Percentiles rank a stretch among this genome's conserved stretches.
Conservation (phyloP, 768 basidiomycete species). For the Boletus bicolor region DNA sequence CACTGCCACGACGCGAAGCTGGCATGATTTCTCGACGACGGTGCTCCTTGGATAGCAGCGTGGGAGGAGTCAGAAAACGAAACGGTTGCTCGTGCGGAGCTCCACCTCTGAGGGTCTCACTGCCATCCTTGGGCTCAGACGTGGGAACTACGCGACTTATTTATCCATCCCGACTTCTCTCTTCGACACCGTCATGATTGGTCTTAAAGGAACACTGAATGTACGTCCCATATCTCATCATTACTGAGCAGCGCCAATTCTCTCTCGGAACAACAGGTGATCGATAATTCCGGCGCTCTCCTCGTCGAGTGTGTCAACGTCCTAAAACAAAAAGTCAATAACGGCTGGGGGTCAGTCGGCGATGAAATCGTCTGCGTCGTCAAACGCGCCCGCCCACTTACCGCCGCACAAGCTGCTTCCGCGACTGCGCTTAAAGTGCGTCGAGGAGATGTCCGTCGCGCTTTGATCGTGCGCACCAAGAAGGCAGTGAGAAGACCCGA, state of each 20-base stretch:
- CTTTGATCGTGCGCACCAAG: conserved; percentile 91
- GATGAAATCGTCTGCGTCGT: conserved; percentile 97
- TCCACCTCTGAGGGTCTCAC: conserved; percentile 7
- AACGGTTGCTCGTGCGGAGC: conserved; percentile 15
- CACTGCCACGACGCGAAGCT: conserved; percentile 73
- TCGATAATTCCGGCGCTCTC: conserved; percentile 96
- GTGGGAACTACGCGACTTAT: conserved; percentile 29
- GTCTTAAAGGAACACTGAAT: conserved; percentile 89
- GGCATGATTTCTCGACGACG: conserved; percentile 44
- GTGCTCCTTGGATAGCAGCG: not conserved
- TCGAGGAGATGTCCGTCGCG: conserved; percentile 91
- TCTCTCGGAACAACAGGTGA: conserved; percentile 52
- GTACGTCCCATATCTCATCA: conserved; percentile 39
- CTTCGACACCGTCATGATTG: conserved; percentile 63
- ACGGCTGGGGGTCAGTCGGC: conserved; percentile 89
- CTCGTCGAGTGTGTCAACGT: conserved; percentile 96
- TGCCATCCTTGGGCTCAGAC: not conserved
- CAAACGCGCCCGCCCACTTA: conserved; percentile 82
- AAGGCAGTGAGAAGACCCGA: conserved; percentile 85
- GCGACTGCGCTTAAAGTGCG: conserved; percentile 87
- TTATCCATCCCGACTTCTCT: not conserved
- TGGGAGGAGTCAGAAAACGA: conserved; percentile 14
- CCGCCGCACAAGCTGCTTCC: conserved; percentile 60
- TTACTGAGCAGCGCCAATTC: not conserved
- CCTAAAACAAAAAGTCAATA: conserved; percentile 92